Evolutionary conservation across 1,139 yeast species (phyloP).

Genomic region (Saccharomyces hybrid): DNA sequence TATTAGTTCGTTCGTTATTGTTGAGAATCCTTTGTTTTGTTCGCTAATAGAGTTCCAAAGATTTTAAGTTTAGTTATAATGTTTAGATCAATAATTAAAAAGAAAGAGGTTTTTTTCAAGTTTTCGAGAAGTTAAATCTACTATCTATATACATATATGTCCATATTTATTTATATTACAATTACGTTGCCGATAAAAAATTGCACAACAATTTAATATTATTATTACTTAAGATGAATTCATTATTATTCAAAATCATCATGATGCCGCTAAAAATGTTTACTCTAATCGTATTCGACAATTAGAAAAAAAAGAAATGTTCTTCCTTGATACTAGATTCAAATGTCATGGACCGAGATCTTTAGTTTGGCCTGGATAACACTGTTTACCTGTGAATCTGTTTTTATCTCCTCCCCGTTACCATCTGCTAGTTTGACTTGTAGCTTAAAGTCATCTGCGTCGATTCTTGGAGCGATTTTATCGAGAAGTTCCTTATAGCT

Average conservation of each 20-base stretch:
- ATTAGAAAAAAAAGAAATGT: background rate
- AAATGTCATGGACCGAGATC: conserved; percentile 29
- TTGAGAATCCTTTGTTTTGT: background rate
- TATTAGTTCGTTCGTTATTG: too few relatives aligned
- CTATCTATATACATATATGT: background rate
- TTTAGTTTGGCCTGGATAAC: conserved; percentile 33
- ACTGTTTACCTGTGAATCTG: conserved; percentile 30
- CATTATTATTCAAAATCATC: background rate
- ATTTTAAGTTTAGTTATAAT: background rate
- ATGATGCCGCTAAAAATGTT: background rate
- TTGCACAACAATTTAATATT: background rate
- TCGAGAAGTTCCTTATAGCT: conserved; percentile 53
- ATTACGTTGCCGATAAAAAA: background rate
- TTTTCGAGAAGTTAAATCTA: background rate
- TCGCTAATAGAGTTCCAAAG: too few relatives aligned
- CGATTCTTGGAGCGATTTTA: conserved; percentile 60
- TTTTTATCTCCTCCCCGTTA: conserved; percentile 29
- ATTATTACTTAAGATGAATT: background rate
- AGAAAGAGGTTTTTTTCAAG: background rate
- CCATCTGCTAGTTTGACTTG: conserved; percentile 28
- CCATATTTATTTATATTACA: background rate
- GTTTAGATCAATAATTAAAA: background rate
- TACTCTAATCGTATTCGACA: background rate
- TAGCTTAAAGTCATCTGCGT: conserved; percentile 32
- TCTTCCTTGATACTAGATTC: conserved; percentile 2